Percentiles rank a stretch among this genome's conserved stretches.
These are phyloP conservation scores for Backusella parvicylindrica DNA, from an alignment of 192 early-diverging fungal species.

Conservation along the genomic window DNA sequence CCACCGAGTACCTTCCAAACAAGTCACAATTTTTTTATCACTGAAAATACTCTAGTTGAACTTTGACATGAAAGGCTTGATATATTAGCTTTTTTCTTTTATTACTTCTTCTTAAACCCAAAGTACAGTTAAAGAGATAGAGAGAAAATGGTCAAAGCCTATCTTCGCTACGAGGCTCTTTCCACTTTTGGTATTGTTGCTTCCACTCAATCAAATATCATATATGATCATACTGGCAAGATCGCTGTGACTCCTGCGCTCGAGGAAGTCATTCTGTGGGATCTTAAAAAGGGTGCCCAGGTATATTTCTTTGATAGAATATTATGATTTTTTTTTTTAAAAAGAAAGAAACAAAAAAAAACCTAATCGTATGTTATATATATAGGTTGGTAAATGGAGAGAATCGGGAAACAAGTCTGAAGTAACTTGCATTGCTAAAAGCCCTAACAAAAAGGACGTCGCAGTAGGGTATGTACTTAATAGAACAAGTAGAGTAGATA, in stretches of 20 bases:
- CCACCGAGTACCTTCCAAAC: background rate
- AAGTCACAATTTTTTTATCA: constrained; percentile 7
- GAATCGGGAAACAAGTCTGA: constrained; percentile 81
- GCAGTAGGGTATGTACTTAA: constrained; percentile 73
- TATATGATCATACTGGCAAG: constrained; percentile 69
- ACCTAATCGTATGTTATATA: background rate
- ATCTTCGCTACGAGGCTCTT: constrained; percentile 78
- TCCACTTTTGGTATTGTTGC: constrained; percentile 84
- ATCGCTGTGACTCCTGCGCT: constrained; percentile 78
- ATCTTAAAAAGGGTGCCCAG: constrained; percentile 78
- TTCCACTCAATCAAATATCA: constrained; percentile 61
- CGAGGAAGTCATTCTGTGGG: constrained; percentile 82
- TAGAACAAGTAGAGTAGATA: background rate
- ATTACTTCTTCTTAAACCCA: background rate
- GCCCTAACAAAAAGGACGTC: constrained; percentile 63
- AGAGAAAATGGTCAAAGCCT: constrained; percentile 67
- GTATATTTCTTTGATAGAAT: constrained; percentile 21
- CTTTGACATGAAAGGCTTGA: background rate
- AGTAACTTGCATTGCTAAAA: constrained; percentile 78
- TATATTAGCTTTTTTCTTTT: background rate
- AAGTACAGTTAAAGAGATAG: background rate
- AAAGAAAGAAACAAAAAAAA: too few relatives aligned
- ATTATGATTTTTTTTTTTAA: background rate
- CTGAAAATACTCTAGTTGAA: background rate
- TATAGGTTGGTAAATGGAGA: constrained; percentile 65